Conservation (phyloP, 2,329 filamentous ascomycete species). For the Colletotrichum plurivorum region DNA sequence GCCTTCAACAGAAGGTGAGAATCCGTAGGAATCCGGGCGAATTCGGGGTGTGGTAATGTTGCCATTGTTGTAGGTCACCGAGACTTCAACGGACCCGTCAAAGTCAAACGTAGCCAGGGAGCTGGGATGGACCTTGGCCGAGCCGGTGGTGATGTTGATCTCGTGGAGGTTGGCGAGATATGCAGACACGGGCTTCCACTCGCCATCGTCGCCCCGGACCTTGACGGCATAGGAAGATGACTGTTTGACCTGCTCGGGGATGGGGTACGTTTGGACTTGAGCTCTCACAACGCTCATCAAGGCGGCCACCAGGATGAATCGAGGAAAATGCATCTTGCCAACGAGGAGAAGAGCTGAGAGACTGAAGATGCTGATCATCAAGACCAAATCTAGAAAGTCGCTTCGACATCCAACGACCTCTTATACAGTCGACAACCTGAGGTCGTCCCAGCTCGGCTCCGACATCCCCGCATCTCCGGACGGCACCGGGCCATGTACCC, state of each 20-base stretch:
- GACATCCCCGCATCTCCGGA: background rate
- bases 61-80: background rate
- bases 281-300: background rate
- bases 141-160: conserved; percentile 22
- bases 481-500: background rate
- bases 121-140: conserved; percentile 14
- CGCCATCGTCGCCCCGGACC: background rate
- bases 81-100: background rate
- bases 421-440: background rate
- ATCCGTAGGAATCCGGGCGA: conserved; percentile 12
- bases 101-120: conserved; percentile 20
- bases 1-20: background rate
- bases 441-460: background rate
- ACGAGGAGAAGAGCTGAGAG: too few relatives aligned
- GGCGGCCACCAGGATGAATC: background rate
- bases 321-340: background rate
- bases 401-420: background rate
- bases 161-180: conserved; percentile 18
- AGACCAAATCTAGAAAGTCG: too few relatives aligned
- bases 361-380: too few relatives aligned
- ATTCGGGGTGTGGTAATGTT: background rate
- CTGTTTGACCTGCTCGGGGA: conserved; percentile 3
- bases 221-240: conserved; percentile 5
- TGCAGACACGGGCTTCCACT: background rate
- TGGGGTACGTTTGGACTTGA: background rate